Evolutionary conservation across 768 basidiomycete species (phyloP), one percentile per base, ranked within the genome.

Genomic region (Pholiota molesta): DNA sequence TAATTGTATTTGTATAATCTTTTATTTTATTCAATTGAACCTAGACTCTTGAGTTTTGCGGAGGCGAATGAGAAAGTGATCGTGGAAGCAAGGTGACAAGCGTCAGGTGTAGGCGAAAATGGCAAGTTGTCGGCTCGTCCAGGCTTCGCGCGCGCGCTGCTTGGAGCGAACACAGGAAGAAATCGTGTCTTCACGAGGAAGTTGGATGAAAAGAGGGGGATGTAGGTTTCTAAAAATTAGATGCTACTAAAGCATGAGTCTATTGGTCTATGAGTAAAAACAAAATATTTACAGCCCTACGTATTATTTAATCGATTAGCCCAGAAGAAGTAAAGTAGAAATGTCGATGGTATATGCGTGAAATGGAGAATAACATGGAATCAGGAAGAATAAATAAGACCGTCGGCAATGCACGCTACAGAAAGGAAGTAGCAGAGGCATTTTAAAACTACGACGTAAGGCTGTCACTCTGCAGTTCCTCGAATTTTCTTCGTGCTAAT

Each of bases 401-500:
- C 45, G 39, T 26, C 31, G 21, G 19, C 13, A 55, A 59, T 55
- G 31, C 45, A 44, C 21, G 56, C 57, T 44, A 57, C 28, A 52
- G 31, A 21, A n/a, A n/a, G n/a, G n/a, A n/a, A n/a, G n/a, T n/a
- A n/a, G n/a, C n/a, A n/a, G n/a, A n/a, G n/a, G n/a, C n/a, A n/a
- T n/a, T n/a, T n/a, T n/a, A n/a, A n/a, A n/a, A 65, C 71, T 69
- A 79, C 14, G 77, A 74, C 60, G 74, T 62, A 52, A 87, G 75
- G 64, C 84, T 88, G 72, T 90, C 88, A 9, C 86, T 89, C 73
- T 95, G 92, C 28, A 98, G 83, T 68, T 95, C 91, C 67, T 95
- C 93, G 61, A 98, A 95, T 73, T 96, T 96, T 56, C 82, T 79
- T 29, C 94, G 86, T 21, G 93, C 92, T 69, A 96, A 86, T 39